phyloP scores from a whole-genome alignment of 306 rosid species.

The Purshia tridentata region DNA sequence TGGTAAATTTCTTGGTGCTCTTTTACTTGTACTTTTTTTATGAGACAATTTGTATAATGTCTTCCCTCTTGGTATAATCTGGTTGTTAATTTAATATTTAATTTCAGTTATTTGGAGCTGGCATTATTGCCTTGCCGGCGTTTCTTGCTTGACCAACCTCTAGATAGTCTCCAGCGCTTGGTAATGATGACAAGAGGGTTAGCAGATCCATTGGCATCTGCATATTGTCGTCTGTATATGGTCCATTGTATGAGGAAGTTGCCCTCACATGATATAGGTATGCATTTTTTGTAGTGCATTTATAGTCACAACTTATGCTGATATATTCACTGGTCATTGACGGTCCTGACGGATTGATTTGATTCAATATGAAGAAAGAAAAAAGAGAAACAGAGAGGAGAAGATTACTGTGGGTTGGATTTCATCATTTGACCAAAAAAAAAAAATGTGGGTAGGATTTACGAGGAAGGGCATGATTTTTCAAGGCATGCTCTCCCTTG shows the following conservation, averaged over 20 bases:
- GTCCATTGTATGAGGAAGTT: constrained; percentile 76
- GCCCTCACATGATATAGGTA: constrained; percentile 70
- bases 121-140: constrained; percentile 92
- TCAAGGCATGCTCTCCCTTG: not conserved
- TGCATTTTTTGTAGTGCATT: constrained; percentile 5
- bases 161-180: constrained; percentile 62
- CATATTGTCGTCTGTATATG: constrained; percentile 78
- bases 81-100: constrained; percentile 28
- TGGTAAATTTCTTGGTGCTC: not conserved
- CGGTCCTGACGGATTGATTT: not conserved
- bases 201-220: constrained; percentile 90
- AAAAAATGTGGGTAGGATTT: not conserved
- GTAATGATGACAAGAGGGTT: constrained; percentile 85
- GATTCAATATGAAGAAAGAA: constrained; percentile 3
- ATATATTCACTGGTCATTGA: constrained; percentile 1
- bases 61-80: constrained; percentile 16
- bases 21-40: not conserved
- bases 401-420: not conserved
- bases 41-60: not conserved
- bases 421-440: no score
- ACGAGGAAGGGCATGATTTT: not conserved
- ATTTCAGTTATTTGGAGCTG: constrained; percentile 82
- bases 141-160: constrained; percentile 69
- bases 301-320: not conserved
- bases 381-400: not conserved